phyloP scores from a whole-genome alignment of 2,329 filamentous ascomycete genomes.

The Fusarium sp. region DNA sequence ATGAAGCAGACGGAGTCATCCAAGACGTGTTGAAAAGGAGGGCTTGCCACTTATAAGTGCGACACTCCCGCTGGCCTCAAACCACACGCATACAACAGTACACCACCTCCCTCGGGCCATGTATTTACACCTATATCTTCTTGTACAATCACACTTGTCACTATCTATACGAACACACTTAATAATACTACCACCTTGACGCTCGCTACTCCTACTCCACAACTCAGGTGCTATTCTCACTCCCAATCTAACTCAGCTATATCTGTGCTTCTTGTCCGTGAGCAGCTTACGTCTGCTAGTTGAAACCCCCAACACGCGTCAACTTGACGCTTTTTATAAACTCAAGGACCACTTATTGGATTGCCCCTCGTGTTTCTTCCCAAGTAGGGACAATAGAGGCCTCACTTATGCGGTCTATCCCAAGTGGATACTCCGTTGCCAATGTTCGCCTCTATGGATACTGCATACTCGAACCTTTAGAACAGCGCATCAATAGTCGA shows the following conservation, averaged over 20 bases:
- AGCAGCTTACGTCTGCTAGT: neutral
- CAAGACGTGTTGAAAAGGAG: neutral
- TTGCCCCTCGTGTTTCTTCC: constrained; percentile 2
- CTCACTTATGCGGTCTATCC: neutral
- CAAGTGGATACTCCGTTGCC: constrained; percentile 7
- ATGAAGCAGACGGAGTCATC: constrained; percentile 2
- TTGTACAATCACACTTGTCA: constrained; percentile 38
- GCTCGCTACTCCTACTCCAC: constrained; percentile 21
- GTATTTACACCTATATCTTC: constrained; percentile 42
- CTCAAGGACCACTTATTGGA: constrained; percentile 10
- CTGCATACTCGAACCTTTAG: neutral
- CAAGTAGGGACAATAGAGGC: neutral
- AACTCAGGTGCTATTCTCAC: constrained; percentile 9
- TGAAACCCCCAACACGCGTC: constrained; percentile 1
- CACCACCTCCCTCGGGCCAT: constrained; percentile 38
- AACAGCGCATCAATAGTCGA: constrained; percentile 16
- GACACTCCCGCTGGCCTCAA: constrained; percentile 26
- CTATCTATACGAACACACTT: constrained; percentile 36
- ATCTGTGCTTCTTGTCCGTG: neutral
- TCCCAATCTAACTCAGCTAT: neutral
- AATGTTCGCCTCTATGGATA: constrained; percentile 21
- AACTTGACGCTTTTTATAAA: constrained; percentile 4
- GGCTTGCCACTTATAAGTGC: constrained; percentile 26
- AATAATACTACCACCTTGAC: constrained; percentile 37
- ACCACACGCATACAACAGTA: constrained; percentile 17